These are phyloP conservation scores for Pseudogymnoascus sp. DNA, from an alignment of 2,329 filamentous ascomycete genomes.

Conservation along the genomic window DNA sequence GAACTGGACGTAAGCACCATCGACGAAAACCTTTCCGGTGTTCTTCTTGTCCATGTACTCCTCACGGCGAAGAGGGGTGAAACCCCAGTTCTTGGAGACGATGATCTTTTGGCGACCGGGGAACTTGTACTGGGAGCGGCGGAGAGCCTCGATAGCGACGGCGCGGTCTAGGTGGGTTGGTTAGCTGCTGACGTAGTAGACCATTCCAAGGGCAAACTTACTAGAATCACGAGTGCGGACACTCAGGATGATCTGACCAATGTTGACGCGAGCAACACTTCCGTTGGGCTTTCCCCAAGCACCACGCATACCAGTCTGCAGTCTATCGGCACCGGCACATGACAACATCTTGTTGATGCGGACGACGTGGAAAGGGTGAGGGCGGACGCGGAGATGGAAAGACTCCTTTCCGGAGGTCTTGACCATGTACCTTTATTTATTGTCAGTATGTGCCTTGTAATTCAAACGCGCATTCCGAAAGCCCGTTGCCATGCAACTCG, in stretches of 20 bases:
- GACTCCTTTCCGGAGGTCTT: constrained; percentile 65
- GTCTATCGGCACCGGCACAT: constrained; percentile 99
- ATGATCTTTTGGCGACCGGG: constrained; percentile 99
- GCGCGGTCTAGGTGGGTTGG: constrained; percentile 54
- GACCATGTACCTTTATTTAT: constrained; percentile 46
- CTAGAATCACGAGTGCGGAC: constrained; percentile 84
- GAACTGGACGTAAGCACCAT: constrained; percentile 98
- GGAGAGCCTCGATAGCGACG: constrained; percentile 90
- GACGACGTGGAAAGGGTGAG: constrained; percentile 99
- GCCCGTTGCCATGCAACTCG: not conserved
- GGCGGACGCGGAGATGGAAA: constrained; percentile 72
- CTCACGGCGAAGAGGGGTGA: constrained; percentile 90
- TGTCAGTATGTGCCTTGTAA: not conserved
- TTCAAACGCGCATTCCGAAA: not conserved
- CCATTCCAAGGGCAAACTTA: constrained; percentile 2
- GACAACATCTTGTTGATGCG: constrained; percentile 99
- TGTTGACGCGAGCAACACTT: constrained; percentile 98
- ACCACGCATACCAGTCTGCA: constrained; percentile 99
- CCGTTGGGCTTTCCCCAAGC: constrained; percentile 99
- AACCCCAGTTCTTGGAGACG: constrained; percentile 99
- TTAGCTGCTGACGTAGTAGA: not conserved
- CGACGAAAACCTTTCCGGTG: constrained; percentile 83
- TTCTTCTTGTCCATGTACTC: constrained; percentile 92
- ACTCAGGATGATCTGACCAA: constrained; percentile 97
- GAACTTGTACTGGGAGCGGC: constrained; percentile 99